Base-by-base conservation (phyloP, 225 moss, liverwort and hornwort species). In the Marchantia polymorpha region DNA sequence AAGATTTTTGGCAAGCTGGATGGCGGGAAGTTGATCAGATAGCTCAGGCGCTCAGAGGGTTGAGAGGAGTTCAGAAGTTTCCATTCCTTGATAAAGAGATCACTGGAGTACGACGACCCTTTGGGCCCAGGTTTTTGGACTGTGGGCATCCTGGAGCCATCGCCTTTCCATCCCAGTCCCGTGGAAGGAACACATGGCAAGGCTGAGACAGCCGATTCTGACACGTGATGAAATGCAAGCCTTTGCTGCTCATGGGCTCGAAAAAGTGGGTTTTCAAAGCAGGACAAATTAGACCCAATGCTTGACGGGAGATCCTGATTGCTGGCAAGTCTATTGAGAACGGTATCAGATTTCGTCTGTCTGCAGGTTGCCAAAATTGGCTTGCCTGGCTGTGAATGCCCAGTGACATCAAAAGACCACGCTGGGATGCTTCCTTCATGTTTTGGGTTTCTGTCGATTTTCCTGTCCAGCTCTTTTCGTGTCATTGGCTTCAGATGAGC, bases 401-500 rank as follows among this genome's bases (percentile, higher is more conserved):
- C 92, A 15, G 76, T 60, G 3, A 84, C 22, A 79, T 88, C 81
- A 61, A 95, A 92, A 4, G 89, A 92, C 99, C 99, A 99, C 10
- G 92, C 88, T 0, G 90, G 93, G 4, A 83, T 82, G 52, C 52
- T 79, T 23, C 76, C 80, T 54, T 70, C 79, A 27, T 84, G 78
- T 31, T 72, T 74, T 7, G 82, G 65, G 7, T 54, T 15, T 7
- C 58, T 59, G 13, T 89, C 79, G 50, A 68, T 84, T 0, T 78
- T 82, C 13, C 52, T 52, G 68, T 78, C 73, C 9, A 73, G 69
- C 74, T 82, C 76, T 75, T 84, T 90, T 46, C 86, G 79, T 30
- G 84, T 87, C 78, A 93, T 86, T 0, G 92, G 91, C 82, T 90
- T 90, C 12, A 99, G 82, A 86, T 95, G 99, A 51, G 99, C 95